phyloP scores from a whole-genome alignment of 2,329 filamentous ascomycete genomes.

The Calycina herbarum region DNA sequence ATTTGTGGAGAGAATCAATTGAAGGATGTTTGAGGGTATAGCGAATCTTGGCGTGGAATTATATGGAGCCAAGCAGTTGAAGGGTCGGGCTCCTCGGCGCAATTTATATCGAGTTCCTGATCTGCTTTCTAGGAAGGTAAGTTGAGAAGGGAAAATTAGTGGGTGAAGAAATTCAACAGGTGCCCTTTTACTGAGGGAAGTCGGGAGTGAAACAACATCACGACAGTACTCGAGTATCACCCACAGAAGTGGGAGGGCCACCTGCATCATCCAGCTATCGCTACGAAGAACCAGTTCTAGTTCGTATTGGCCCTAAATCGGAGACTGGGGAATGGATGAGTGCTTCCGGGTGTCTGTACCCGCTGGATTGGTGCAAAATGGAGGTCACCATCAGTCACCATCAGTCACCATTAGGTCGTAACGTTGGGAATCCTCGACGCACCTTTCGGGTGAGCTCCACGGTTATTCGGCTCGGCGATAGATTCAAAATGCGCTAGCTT shows the following conservation, averaged over 20 bases:
- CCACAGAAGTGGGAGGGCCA: background rate
- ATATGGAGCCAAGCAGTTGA: background rate
- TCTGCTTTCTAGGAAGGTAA: too few species aligned
- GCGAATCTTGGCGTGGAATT: background rate
- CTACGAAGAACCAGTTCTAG: background rate
- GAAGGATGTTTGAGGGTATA: too few species aligned
- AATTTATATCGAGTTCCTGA: too few species aligned
- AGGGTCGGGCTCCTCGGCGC: background rate
- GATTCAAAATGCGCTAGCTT: background rate
- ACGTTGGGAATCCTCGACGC: background rate
- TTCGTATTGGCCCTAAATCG: background rate
- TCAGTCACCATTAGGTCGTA: background rate
- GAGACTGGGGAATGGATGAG: background rate
- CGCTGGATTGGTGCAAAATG: background rate
- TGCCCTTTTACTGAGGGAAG: background rate
- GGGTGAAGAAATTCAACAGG: background rate
- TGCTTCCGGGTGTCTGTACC: background rate
- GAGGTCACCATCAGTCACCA: too few species aligned
- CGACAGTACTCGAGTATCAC: too few species aligned
- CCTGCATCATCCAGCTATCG: background rate
- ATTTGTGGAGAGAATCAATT: background rate
- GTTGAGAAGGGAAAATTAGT: background rate
- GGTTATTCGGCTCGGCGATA: background rate
- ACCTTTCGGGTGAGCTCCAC: background rate
- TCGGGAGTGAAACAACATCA: background rate